A percentile compares a stretch with the other conserved stretches of the same genome.
phyloP scores from a whole-genome alignment of 495 filamentous ascomycete genomes.

The Aspergillus bridgeri region DNA sequence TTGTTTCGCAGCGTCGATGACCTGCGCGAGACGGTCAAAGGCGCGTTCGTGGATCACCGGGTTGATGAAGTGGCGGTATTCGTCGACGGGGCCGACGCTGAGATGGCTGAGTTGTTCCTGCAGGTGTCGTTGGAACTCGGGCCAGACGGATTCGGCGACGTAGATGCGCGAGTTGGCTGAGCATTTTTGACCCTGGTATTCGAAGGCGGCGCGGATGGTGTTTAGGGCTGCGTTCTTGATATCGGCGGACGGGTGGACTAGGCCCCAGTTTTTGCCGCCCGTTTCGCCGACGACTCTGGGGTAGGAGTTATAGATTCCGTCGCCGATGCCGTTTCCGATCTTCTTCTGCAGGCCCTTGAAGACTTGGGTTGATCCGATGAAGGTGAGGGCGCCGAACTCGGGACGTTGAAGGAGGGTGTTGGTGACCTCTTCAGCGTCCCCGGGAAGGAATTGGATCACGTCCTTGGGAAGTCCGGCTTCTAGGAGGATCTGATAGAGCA shows the following conservation, averaged over 20 bases:
- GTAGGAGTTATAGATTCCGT: constrained; percentile 65
- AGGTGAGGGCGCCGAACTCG: constrained; percentile 73
- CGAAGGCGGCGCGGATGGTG: constrained; percentile 79
- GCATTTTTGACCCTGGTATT: constrained; percentile 88
- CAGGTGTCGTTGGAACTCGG: constrained; percentile 55
- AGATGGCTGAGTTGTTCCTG: constrained; percentile 27
- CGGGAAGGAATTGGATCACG: constrained; percentile 80
- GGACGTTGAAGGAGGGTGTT: constrained; percentile 61
- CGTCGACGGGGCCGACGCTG: constrained; percentile 52
- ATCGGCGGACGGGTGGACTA: constrained; percentile 71
- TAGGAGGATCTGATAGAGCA: constrained; percentile 74
- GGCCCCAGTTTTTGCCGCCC: constrained; percentile 85
- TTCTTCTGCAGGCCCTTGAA: constrained; percentile 71
- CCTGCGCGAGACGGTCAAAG: constrained; percentile 61
- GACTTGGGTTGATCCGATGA: constrained; percentile 72
- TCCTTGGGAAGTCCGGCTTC: constrained; percentile 75
- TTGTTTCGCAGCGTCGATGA: constrained; percentile 60
- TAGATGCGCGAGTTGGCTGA: constrained; percentile 76
- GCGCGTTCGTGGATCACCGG: constrained; percentile 70
- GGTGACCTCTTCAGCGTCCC: constrained; percentile 71
- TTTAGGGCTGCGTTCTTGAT: constrained; percentile 69
- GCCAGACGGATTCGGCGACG: constrained; percentile 63
- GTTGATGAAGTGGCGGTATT: constrained; percentile 66
- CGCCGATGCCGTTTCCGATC: constrained; percentile 65
- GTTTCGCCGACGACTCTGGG: constrained; percentile 82